Conservation (phyloP, 2,329 filamentous ascomycete genomes). For the Arthrobotrys sinensis region DNA sequence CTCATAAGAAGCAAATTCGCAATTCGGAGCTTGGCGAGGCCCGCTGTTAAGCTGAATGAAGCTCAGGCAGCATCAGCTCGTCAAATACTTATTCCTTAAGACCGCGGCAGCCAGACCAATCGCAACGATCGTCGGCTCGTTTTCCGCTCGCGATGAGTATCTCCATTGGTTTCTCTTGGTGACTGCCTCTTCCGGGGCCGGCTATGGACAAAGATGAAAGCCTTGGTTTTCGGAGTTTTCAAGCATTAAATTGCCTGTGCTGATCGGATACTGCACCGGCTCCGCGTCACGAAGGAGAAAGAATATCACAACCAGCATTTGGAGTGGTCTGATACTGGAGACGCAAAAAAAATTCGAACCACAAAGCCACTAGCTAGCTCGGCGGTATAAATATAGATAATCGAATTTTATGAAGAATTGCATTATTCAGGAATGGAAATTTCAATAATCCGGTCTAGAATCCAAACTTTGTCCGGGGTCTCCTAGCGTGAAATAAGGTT, state of each 20-base stretch:
- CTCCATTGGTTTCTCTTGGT: constrained; percentile 41
- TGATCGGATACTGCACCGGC: constrained; percentile 34
- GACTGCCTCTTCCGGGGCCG: constrained; percentile 53
- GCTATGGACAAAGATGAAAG: constrained; percentile 28
- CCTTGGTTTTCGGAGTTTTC: constrained; percentile 34
- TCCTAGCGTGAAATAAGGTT: constrained; percentile 36
- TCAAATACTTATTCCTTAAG: constrained; percentile 52
- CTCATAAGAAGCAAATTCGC: constrained; percentile 55
- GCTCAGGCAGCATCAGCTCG: constrained; percentile 36
- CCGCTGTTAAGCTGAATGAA: constrained; percentile 42
- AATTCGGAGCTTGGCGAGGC: constrained; percentile 58
- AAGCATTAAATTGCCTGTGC: constrained; percentile 46
- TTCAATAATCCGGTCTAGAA: constrained; percentile 1
- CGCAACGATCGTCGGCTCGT: constrained; percentile 44
- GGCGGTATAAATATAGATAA: constrained; percentile 8
- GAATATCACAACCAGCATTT: constrained; percentile 1
- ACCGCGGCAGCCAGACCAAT: constrained; percentile 43
- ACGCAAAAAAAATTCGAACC: constrained; percentile 3
- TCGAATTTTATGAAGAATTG: background rate
- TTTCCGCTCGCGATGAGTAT: constrained; percentile 20
- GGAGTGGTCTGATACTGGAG: constrained; percentile 41
- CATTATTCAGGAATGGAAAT: background rate
- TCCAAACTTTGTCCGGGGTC: background rate
- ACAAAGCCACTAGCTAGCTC: constrained; percentile 14
- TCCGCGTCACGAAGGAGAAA: constrained; percentile 41